phyloP scores from a whole-genome alignment of 2,329 filamentous ascomycete genomes.

The Phialophora chinensis region DNA sequence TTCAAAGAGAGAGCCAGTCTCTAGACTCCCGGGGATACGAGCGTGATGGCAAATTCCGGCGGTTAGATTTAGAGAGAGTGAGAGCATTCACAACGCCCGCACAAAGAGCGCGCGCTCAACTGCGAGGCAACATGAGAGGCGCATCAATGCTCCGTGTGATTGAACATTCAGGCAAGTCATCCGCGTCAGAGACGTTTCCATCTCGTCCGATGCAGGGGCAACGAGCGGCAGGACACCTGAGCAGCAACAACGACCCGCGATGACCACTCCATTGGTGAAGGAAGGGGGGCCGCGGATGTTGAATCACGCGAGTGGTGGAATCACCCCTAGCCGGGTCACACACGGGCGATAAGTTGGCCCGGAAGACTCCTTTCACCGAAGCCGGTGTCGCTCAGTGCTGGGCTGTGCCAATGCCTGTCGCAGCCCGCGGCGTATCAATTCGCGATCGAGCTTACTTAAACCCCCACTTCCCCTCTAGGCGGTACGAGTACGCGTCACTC shows the following conservation, averaged over 20 bases:
- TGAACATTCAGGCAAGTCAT: conserved; percentile 4
- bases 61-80: not conserved
- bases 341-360: not conserved
- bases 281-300: not conserved
- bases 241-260: not conserved
- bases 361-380: conserved; percentile 2
- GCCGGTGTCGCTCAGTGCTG: not conserved
- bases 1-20: conserved; percentile 4
- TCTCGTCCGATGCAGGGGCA: conserved; percentile 7
- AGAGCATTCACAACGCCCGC: not conserved
- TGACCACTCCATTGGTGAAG: not conserved
- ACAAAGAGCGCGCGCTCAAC: not conserved
- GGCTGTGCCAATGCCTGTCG: not conserved
- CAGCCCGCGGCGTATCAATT: not conserved
- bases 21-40: conserved; percentile 7
- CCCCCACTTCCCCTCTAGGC: not conserved
- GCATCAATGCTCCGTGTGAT: conserved; percentile 1
- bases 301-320: not conserved
- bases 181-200: conserved; percentile 1
- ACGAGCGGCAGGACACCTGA: not conserved
- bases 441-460: not conserved
- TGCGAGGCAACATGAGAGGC: not conserved
- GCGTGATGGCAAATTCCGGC: conserved; percentile 17
- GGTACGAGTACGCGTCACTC: not conserved
- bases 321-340: not conserved